phyloP scores from a whole-genome alignment of 345 rosid genomes.

The Tarenaya hassleriana region DNA sequence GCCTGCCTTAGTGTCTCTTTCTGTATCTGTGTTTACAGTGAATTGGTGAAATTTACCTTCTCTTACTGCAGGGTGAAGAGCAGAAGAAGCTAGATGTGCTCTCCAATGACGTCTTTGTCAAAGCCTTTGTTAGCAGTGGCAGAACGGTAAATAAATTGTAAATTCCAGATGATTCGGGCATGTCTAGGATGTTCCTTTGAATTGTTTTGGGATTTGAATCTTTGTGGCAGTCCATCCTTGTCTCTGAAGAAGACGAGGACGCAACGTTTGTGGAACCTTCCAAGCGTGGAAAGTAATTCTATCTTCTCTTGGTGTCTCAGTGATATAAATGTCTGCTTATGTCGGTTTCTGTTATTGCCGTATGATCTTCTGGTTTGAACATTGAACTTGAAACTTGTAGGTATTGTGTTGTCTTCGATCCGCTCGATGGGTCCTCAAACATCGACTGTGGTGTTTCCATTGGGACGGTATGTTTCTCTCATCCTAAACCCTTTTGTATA shows the following conservation, averaged over 20 bases:
- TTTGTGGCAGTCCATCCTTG: constrained; percentile 70
- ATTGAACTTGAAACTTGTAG: constrained; percentile 37
- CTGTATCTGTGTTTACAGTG: not conserved
- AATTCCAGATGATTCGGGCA: not conserved
- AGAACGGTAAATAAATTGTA: constrained; percentile 93
- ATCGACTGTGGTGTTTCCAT: constrained; percentile 96
- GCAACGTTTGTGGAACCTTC: constrained; percentile 77
- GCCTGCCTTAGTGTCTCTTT: not conserved
- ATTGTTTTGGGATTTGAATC: not conserved
- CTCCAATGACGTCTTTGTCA: constrained; percentile 87
- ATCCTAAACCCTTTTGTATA: no score
- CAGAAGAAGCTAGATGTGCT: constrained; percentile 97
- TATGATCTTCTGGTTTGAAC: no score
- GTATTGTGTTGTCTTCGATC: constrained; percentile 95
- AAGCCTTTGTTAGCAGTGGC: constrained; percentile 94
- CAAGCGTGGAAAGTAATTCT: constrained; percentile 67
- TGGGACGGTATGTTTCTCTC: constrained; percentile 70
- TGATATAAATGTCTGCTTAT: not conserved
- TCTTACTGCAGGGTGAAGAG: constrained; percentile 93
- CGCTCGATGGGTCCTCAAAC: constrained; percentile 97
- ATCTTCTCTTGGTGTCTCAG: not conserved
- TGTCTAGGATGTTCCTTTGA: not conserved
- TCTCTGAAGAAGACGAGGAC: constrained; percentile 95
- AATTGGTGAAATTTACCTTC: no score
- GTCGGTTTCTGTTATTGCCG: constrained; percentile 5